Conservation (phyloP, 805 yeast species). For the Metschnikowia henanensis region DNA sequence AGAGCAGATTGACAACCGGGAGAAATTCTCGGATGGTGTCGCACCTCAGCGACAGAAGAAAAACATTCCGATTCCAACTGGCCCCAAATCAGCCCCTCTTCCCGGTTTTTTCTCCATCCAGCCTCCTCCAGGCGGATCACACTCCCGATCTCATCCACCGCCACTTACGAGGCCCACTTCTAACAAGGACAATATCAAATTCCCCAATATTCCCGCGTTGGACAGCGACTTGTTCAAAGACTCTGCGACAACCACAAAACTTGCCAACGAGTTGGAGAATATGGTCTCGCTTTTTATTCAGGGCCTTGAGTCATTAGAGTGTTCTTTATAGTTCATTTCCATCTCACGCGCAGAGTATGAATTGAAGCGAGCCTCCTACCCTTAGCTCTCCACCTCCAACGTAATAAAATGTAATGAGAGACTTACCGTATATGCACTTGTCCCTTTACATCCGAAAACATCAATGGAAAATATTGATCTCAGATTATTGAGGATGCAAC, state of each 20-base stretch:
- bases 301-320: conserved; percentile 43
- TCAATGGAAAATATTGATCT: no score
- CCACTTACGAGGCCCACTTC: conserved; percentile 1
- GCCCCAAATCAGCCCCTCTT: conserved; percentile 16
- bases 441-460: no score
- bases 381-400: neutral
- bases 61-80: conserved; percentile 3
- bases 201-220: conserved; percentile 38
- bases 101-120: conserved; percentile 6
- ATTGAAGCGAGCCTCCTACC: neutral
- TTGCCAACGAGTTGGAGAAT: conserved; percentile 36
- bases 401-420: no score
- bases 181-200: conserved; percentile 17
- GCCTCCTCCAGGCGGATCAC: neutral
- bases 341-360: no score
- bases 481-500: no score
- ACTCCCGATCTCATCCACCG: neutral
- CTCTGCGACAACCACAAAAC: conserved; percentile 33
- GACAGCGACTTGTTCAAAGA: conserved; percentile 40
- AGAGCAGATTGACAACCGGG: conserved; percentile 7
- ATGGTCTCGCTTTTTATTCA: conserved; percentile 38
- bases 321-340: conserved; percentile 5
- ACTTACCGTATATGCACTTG: no score
- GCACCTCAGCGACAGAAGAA: conserved; percentile 7
- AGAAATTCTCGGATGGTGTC: conserved; percentile 3